A percentile compares a stretch with the other conserved stretches of the same genome.
Evolutionary conservation across 805 yeast genomes (phyloP).

Genomic region (Metschnikowia corniflorae): DNA sequence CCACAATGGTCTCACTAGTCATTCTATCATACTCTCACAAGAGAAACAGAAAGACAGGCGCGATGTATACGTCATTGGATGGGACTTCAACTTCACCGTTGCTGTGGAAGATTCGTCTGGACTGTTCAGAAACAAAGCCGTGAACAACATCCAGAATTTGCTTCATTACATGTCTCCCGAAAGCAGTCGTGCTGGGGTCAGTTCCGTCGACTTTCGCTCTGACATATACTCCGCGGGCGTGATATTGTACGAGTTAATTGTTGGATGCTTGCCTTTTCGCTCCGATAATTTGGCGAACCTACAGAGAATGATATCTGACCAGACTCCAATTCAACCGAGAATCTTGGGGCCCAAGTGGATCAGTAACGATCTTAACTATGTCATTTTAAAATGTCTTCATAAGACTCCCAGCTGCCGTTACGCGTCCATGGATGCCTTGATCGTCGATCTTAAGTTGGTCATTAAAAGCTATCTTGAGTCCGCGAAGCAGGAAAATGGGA

Average conservation of each 20-base stretch:
- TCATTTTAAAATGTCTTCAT: constrained; percentile 41
- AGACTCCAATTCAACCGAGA: constrained; percentile 41
- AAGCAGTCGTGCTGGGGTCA: constrained; percentile 36
- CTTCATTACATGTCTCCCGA: constrained; percentile 52
- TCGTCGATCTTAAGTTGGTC: constrained; percentile 32
- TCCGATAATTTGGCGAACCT: constrained; percentile 37
- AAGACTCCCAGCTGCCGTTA: constrained; percentile 41
- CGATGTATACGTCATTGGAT: constrained; percentile 40
- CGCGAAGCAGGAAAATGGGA: constrained; percentile 2
- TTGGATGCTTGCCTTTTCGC: constrained; percentile 44
- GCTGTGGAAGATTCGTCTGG: constrained; percentile 39
- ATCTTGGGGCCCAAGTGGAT: constrained; percentile 26
- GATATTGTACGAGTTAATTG: constrained; percentile 46
- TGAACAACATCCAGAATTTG: constrained; percentile 33
- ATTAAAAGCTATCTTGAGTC: constrained; percentile 18
- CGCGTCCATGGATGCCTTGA: constrained; percentile 28
- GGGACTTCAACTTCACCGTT: constrained; percentile 46
- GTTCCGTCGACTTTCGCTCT: constrained; percentile 43
- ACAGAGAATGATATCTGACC: constrained; percentile 37
- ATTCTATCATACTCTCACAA: constrained; percentile 30
- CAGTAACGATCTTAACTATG: constrained; percentile 28
- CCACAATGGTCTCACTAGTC: constrained; percentile 45
- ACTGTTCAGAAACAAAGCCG: constrained; percentile 41
- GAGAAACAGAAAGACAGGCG: neutral
- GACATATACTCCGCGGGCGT: constrained; percentile 50